Evolutionary conservation across 2,329 filamentous ascomycete genomes (phyloP), one percentile per base, ranked within the genome.

Genomic region (Aspergillus sp.): DNA sequence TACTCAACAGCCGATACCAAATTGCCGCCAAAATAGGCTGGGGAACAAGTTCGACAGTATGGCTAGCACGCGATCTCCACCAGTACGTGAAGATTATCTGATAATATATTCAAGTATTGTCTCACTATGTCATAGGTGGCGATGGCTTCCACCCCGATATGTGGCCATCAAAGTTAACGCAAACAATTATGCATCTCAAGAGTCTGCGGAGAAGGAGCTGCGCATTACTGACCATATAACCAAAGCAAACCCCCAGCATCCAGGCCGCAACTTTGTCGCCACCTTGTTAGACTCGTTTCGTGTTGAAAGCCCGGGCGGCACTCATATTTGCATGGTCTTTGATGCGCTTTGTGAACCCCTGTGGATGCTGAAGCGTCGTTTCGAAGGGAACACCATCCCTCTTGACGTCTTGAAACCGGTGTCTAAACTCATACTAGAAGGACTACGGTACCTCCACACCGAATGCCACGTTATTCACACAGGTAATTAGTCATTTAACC

Each of bases 381-480:
- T 68, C 34, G 50, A 65, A 18, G 62, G 61, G 13, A 60, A 61
- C 26, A 62, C 56, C 7, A 64, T 74, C 42, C 68, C 66, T 39
- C 58, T 64, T 22, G 62, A 63, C 20, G 64, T 71, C 36, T 59
- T 74, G 17, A 73, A 69, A 52, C 57, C 64, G 8, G 56, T 70
- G 32, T 47, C 74, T 7, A 70, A 65, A 41, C 64, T 72, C 17
- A 64, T 78, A 15, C 65, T 79, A 4, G 62, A 71, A 59, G 71
- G 72, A 15, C 71, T 78, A 6, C 69, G 73, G 30, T 72, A 67
- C 55, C 60, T 79, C 12, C 75, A 78, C 59, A 64, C 68, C 0
- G 65, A 76, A 56, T 75, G 71, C 50, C 67, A 68, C 30, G 55
- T 78, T 34, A 71, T 78, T 36, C 76, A 78, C 56, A 77, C 76